Evolutionary conservation across 2,329 filamentous ascomycete genomes (phyloP), one percentile per base, ranked within the genome.

Genomic region (Apiospora pterosperma): DNA sequence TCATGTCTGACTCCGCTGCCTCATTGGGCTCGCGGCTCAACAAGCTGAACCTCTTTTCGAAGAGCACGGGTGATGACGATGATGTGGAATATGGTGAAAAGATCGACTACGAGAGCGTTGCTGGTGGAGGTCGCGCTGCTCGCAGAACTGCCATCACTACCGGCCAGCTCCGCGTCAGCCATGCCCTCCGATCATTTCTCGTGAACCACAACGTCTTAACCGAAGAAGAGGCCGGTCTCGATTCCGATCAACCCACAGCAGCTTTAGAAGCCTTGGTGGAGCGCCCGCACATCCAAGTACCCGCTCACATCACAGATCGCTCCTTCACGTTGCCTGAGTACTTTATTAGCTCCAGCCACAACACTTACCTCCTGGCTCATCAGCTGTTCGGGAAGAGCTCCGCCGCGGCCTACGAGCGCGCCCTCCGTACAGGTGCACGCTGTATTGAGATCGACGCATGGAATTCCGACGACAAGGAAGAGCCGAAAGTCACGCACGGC

Each of bases 371-470:
- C 31, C 80, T 88, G 70, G 89, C 88, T 0, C 88, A 92, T 73
- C 90, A 92, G 76, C 84, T 92, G 2, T 89, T 82, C 69, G 90
- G 90, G 5, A 79, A 79, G 25, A 90, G 88, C 1, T 86, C 84
- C 3, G 87, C 87, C 8, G 78, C 81, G 4, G 89, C 88, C 0
- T 92, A 92, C 71, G 82, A 88, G 70, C 86, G 81, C 6, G 87
- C 88, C 0, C 78, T 92, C 19, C 79, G 77, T 36, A 85, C 87
- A 0, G 90, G 89, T 1, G 88, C 88, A 2, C 81, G 90, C 7
- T 92, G 90, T 69, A 88, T 92, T 41, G 90, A 92, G 76, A 92
- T 92, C 63, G 89, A 92, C 71, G 90, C 87, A 1, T 92, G 89
- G 90, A 82, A 89, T 59, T 79, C 84, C 41, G 84, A 87, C 10